Evolutionary conservation across 2,329 filamentous ascomycete genomes (phyloP).

Genomic region (Coniochaeta ligniaria): DNA sequence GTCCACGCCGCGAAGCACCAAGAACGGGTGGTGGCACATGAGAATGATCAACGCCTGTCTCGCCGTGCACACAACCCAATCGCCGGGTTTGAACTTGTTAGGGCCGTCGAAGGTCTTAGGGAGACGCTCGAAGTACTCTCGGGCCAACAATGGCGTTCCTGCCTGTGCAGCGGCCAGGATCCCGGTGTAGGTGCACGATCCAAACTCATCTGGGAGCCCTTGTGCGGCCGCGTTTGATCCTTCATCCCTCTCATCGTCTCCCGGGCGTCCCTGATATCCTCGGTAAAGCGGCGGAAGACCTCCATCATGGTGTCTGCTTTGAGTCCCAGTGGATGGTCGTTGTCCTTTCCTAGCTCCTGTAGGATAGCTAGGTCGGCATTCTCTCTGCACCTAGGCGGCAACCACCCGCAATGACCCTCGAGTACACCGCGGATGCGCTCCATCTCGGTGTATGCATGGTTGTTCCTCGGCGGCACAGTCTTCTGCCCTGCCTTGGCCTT

Average conservation of each 20-base stretch:
- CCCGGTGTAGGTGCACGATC: neutral
- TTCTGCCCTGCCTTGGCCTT: neutral
- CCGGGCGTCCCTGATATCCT: neutral
- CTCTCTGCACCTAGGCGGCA: neutral
- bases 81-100: too few species aligned
- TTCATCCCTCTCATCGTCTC: neutral
- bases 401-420: neutral
- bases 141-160: too few species aligned
- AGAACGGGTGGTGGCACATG: too few species aligned
- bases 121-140: too few species aligned
- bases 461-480: neutral
- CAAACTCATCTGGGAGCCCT: neutral
- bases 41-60: too few species aligned
- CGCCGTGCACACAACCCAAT: too few species aligned
- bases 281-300: neutral
- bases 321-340: neutral
- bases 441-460: neutral
- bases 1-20: too few species aligned
- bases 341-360: neutral
- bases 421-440: neutral
- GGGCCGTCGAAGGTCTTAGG: too few species aligned
- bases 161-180: neutral
- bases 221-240: neutral
- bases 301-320: neutral
- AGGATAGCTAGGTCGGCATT: neutral